phyloP scores from a whole-genome alignment of 441 rosid species.

The Jatropha multifida region DNA sequence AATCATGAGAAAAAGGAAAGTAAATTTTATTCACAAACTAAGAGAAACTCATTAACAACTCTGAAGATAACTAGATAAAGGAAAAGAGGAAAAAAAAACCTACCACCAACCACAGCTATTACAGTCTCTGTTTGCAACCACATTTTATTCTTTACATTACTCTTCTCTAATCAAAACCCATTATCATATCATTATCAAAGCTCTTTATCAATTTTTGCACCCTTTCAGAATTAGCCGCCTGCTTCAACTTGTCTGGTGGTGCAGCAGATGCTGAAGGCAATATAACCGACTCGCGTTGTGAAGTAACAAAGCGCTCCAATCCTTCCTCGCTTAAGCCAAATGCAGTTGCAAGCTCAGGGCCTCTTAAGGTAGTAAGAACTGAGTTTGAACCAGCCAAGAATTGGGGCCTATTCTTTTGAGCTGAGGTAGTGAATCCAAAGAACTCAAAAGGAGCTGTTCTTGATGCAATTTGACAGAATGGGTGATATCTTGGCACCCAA shows the following conservation, averaged over 20 bases:
- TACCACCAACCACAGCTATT: neutral
- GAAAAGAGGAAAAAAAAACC: neutral
- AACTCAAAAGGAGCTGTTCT: slow-evolving; percentile 56
- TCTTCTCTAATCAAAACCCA: slow-evolving; percentile 25
- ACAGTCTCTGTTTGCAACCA: neutral
- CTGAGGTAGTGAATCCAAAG: slow-evolving; percentile 85
- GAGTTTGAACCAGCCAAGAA: slow-evolving; percentile 71
- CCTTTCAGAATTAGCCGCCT: slow-evolving; percentile 7
- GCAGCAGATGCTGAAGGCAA: slow-evolving; percentile 58
- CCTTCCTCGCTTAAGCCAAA: slow-evolving; percentile 53
- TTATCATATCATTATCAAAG: slow-evolving; percentile 28
- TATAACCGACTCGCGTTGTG: slow-evolving; percentile 64
- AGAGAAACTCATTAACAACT: neutral
- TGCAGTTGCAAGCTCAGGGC: slow-evolving; percentile 54
- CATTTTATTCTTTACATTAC: slow-evolving; percentile 1
- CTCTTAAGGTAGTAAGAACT: slow-evolving; percentile 39
- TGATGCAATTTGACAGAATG: slow-evolving; percentile 84
- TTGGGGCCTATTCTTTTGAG: slow-evolving; percentile 76
- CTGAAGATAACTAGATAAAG: neutral
- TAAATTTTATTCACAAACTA: slow-evolving; percentile 19
- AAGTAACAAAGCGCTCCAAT: slow-evolving; percentile 32
- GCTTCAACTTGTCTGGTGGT: slow-evolving; percentile 34
- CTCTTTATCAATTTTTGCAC: slow-evolving; percentile 20
- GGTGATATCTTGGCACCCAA: slow-evolving; percentile 78
- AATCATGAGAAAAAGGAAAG: neutral